Evolutionary conservation across 805 yeast species (phyloP), one percentile per base, ranked within the genome.

Genomic region (Debaryomyces tyrocola): DNA sequence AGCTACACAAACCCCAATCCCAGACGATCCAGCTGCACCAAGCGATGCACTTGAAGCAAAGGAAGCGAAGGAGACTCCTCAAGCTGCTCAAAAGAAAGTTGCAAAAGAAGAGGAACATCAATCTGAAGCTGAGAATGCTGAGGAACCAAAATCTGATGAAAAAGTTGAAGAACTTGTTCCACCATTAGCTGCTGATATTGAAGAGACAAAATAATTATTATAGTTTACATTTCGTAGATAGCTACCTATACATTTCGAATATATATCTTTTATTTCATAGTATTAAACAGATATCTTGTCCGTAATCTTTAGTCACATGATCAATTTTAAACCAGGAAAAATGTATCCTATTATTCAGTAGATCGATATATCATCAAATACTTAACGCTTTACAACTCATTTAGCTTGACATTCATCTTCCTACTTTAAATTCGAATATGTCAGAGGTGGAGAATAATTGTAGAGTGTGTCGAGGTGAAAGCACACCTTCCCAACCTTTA

Each of bases 391-490:
- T 24, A 24, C 27, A 24, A 24, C 27, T 24, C 5, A 9, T 9
- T 24, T 24, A 24, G 10, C 27, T 7, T 24, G 10, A 24, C 10
- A 24, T 7, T 9, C 7, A 24, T 9, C 27, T 24, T 24, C 27
- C 4, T 24, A 24, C 27, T 24, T 17, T 24, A 5, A 24, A 24
- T 7, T 24, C 27, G 40, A 29, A 9, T 18, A 39, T 39, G 42
- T 39, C 42, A 24, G 42, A 39, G 15, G 34, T 46, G 31, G 85
- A 77, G 48, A 76, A 73, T 28, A 77, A 85, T 3, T 94, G 99
- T 66, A 85, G 99, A 49, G 91, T 94, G 39, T 94, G 99, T 62
- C 85, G 97, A 43, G 92, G 96, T 33, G 98, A 90, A 56, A 91
- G 80, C n/a, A 81, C 94, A 0, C 69, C 67, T 0, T 82, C 78